phyloP scores from a whole-genome alignment of 306 rosid genomes.

The Myrica gale region DNA sequence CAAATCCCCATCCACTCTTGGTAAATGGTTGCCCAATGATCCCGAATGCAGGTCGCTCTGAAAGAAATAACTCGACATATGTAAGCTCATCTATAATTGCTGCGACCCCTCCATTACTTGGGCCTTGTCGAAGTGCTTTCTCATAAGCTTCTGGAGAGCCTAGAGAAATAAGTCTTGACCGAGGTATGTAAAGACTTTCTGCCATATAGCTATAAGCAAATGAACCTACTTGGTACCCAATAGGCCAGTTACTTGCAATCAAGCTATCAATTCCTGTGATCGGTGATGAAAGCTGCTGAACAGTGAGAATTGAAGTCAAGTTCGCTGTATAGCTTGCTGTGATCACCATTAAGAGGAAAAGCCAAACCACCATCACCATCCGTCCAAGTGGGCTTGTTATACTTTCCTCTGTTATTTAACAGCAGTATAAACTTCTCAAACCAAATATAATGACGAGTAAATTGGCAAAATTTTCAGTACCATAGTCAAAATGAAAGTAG shows the following conservation, averaged over 20 bases:
- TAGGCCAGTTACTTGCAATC: conserved; percentile 66
- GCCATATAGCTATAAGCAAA: conserved; percentile 77
- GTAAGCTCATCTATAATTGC: conserved; percentile 90
- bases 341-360: conserved; percentile 92
- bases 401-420: conserved; percentile 67
- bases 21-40: conserved; percentile 83
- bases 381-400: conserved; percentile 72
- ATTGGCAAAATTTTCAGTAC: conserved; percentile 12
- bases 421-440: conserved; percentile 30
- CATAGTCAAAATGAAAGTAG: conserved; percentile 16
- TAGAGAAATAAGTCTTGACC: conserved; percentile 68
- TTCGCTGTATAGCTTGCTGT: conserved; percentile 90
- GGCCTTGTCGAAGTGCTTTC: conserved; percentile 68
- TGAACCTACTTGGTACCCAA: conserved; percentile 96
- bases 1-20: conserved; percentile 95
- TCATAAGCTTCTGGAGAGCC: conserved; percentile 87
- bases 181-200: conserved; percentile 57
- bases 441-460: conserved; percentile 18
- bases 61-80: conserved; percentile 74
- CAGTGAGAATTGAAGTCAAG: conserved; percentile 92
- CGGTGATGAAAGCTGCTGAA: conserved; percentile 85
- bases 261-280: conserved; percentile 87
- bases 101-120: conserved; percentile 77
- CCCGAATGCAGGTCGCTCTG: conserved; percentile 66
- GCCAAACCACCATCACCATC: conserved; percentile 97